These are phyloP conservation scores for Penicillium manginii DNA, from an alignment of 495 filamentous ascomycete genomes.

Conservation along the genomic window DNA sequence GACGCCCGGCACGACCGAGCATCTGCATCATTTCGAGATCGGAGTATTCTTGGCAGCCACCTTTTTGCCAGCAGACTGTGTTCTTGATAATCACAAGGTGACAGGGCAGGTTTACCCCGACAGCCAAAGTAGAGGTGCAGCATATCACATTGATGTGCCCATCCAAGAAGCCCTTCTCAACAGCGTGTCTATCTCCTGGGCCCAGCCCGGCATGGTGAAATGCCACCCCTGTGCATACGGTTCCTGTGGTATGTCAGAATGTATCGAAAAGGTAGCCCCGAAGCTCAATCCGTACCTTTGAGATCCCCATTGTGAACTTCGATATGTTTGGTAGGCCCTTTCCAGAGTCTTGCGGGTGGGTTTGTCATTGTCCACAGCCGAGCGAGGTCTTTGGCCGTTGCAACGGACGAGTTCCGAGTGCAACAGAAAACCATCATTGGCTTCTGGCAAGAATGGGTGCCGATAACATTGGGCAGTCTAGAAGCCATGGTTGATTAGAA, in stretches of 20 bases:
- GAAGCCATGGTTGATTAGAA: conserved; percentile 3
- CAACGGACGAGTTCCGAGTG: conserved; percentile 75
- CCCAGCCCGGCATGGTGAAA: conserved; percentile 94
- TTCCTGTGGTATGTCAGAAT: conserved; percentile 36
- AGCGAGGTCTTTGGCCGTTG: conserved; percentile 74
- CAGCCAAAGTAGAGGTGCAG: conserved; percentile 91
- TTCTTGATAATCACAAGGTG: conserved; percentile 94
- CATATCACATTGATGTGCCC: conserved; percentile 87
- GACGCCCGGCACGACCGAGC: conserved; percentile 90
- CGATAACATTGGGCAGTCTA: conserved; percentile 73
- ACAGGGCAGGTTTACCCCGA: conserved; percentile 92
- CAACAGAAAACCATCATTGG: conserved; percentile 94
- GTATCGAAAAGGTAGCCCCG: background rate
- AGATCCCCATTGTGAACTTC: conserved; percentile 67
- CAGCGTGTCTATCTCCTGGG: conserved; percentile 63
- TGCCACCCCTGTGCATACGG: conserved; percentile 73
- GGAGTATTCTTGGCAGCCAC: conserved; percentile 73
- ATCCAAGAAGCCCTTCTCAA: conserved; percentile 75
- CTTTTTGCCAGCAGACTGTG: conserved; percentile 72
- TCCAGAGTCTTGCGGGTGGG: conserved; percentile 67
- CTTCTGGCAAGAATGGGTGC: conserved; percentile 74
- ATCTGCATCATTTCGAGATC: conserved; percentile 98
- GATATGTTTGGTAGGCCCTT: conserved; percentile 57
- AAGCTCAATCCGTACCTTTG: conserved; percentile 39
- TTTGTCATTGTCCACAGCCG: conserved; percentile 64